Evolutionary conservation across 371 early-diverging fungal genomes (phyloP).

Genomic region (Rhizopus microsporus): DNA sequence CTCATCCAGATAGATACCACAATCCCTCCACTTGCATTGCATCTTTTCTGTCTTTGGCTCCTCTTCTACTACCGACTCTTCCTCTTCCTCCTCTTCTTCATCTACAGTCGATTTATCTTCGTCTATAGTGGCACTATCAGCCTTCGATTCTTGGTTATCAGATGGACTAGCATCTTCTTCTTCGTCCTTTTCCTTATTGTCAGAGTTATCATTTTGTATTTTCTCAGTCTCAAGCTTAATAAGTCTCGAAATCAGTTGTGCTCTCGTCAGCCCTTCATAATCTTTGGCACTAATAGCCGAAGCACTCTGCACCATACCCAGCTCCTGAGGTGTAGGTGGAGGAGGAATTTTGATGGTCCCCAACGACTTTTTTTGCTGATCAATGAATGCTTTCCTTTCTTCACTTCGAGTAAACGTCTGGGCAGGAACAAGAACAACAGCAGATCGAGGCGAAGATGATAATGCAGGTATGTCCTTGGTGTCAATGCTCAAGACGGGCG

Average conservation of each 20-base stretch:
- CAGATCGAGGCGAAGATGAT: conserved; percentile 20
- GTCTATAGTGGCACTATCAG: conserved; percentile 6
- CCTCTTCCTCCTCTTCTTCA: conserved; percentile 28
- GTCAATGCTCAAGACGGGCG: conserved; percentile 25
- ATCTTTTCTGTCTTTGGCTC: conserved; percentile 6
- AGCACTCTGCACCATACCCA: conserved; percentile 21
- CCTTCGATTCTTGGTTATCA: conserved; percentile 5
- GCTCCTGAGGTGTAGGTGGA: conserved; percentile 41
- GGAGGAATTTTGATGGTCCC: conserved; percentile 32
- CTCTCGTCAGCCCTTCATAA: conserved; percentile 28
- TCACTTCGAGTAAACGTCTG: conserved; percentile 4
- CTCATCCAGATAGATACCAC: conserved; percentile 45
- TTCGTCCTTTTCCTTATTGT: conserved; percentile 9
- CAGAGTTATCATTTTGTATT: neutral
- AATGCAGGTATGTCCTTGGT: conserved; percentile 16
- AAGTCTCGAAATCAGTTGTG: conserved; percentile 26
- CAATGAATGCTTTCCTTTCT: conserved; percentile 18
- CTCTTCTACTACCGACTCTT: conserved; percentile 11
- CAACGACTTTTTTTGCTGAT: conserved; percentile 23
- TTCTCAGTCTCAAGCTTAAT: conserved; percentile 23
- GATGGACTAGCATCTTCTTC: conserved; percentile 11
- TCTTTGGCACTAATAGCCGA: conserved; percentile 13
- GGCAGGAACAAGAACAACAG: conserved; percentile 9
- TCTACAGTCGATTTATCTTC: conserved; percentile 25
- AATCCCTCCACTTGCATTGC: conserved; percentile 64